Percentiles rank a stretch among this genome's conserved stretches.
Evolutionary conservation across 2,329 filamentous ascomycete genomes (phyloP).

Genomic region (Cryphonectria parasitica): DNA sequence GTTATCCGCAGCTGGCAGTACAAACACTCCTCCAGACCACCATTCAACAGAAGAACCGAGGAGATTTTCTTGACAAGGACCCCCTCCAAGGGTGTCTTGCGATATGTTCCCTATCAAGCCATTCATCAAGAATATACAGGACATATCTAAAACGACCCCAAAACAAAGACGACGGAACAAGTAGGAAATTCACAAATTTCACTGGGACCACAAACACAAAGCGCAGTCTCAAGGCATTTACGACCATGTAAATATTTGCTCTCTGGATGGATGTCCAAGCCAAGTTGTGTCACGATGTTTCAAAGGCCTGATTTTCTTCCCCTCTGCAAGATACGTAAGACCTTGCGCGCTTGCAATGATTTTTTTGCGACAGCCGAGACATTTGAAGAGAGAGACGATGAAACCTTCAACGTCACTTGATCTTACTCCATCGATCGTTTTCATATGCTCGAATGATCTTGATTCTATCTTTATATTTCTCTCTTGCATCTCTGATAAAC

Average conservation of each 20-base stretch:
- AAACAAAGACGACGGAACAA: no score
- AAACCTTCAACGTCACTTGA: background rate
- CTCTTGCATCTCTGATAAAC: slow-evolving; percentile 12
- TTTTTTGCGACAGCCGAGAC: background rate
- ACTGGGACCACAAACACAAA: background rate
- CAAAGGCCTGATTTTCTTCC: background rate
- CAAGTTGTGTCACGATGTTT: background rate
- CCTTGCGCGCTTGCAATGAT: background rate
- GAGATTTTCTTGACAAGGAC: no score
- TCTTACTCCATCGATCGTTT: background rate
- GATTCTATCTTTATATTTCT: background rate
- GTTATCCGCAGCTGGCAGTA: no score
- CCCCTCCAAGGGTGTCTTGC: no score
- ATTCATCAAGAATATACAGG: no score
- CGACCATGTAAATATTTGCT: no score
- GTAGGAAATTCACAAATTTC: background rate
- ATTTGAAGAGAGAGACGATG: background rate
- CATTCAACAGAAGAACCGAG: no score
- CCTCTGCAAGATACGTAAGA: background rate
- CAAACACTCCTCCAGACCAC: no score
- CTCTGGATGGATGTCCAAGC: background rate
- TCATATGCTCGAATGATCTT: background rate
- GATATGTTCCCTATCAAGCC: no score
- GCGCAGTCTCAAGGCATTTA: background rate
- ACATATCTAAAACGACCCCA: no score